These are phyloP conservation scores for Quillaja saponaria DNA, from an alignment of 306 rosid species.

Conservation along the genomic window DNA sequence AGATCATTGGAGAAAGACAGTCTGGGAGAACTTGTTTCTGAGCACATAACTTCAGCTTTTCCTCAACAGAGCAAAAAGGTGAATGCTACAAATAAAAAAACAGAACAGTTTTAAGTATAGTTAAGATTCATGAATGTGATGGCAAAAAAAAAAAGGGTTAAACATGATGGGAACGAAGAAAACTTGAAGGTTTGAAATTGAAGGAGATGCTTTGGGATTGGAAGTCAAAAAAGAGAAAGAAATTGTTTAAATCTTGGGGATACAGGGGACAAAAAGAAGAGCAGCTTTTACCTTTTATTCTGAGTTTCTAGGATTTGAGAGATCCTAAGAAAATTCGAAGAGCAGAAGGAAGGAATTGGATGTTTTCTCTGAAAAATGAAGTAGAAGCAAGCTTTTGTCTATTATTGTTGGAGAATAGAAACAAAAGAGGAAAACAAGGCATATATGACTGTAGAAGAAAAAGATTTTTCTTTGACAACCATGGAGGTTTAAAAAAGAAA, in stretches of 20 bases:
- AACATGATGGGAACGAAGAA: background rate
- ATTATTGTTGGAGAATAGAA: constrained; percentile 35
- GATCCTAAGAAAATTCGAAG: constrained; percentile 28
- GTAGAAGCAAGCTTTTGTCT: constrained; percentile 39
- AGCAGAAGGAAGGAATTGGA: constrained; percentile 28
- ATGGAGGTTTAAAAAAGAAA: constrained; percentile 30
- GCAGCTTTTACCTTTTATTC: constrained; percentile 27
- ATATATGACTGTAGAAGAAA: constrained; percentile 15
- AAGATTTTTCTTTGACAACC: constrained; percentile 22
- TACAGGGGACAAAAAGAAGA: constrained; percentile 27
- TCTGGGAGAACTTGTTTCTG: constrained; percentile 69
- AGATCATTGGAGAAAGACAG: constrained; percentile 68
- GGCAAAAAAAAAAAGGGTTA: constrained; percentile 20
- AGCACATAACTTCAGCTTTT: constrained; percentile 49
- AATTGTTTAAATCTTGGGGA: constrained; percentile 4
- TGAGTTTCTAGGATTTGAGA: constrained; percentile 36
- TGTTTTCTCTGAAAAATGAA: constrained; percentile 31
- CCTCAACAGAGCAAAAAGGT: background rate
- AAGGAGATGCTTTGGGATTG: constrained; percentile 24
- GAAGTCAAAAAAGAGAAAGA: constrained; percentile 37
- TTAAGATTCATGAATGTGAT: constrained; percentile 11
- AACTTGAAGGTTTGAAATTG: constrained; percentile 33
- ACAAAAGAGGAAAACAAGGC: constrained; percentile 31
- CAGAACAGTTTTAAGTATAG: background rate
- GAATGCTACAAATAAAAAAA: constrained; percentile 6